Percentiles rank a stretch among this genome's conserved stretches.
Conservation (phyloP, 2,329 filamentous ascomycete species). For the Biscogniauxia marginata region DNA sequence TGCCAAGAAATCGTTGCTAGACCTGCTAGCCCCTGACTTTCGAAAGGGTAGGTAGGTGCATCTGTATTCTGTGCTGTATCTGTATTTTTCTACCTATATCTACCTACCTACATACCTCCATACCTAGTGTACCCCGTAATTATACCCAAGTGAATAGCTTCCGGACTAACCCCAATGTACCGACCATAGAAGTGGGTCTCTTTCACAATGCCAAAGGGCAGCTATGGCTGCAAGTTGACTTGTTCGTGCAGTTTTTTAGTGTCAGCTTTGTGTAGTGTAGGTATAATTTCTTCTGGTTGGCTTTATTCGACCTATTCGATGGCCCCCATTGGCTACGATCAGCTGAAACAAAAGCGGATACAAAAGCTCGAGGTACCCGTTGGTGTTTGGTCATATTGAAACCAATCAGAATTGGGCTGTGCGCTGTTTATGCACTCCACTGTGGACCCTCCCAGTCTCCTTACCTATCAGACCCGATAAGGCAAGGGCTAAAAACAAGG, state of each 20-base stretch:
- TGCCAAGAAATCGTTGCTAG: neutral
- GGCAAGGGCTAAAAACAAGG: slow-evolving; percentile 6
- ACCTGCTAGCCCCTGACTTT: too few species aligned
- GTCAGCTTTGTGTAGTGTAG: neutral
- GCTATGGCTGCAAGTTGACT: neutral
- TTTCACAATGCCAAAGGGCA: neutral
- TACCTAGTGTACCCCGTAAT: too few species aligned
- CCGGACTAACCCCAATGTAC: too few species aligned
- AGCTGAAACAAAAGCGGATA: slow-evolving; percentile 9
- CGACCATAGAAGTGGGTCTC: neutral
- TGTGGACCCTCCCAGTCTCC: neutral
- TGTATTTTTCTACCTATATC: too few species aligned
- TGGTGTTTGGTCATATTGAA: too few species aligned
- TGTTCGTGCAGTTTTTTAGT: neutral
- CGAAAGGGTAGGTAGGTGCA: too few species aligned
- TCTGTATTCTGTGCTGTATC: too few species aligned
- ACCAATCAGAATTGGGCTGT: neutral
- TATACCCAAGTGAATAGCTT: too few species aligned
- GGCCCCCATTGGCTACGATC: neutral
- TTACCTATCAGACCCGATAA: slow-evolving; percentile 4
- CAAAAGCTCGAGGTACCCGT: too few species aligned
- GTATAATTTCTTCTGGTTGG: neutral
- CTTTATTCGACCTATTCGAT: neutral
- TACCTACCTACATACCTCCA: too few species aligned
- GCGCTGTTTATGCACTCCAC: neutral